Conservation (phyloP, 1,284 basidiomycete genomes). For the Rhodotorula glutinis region DNA sequence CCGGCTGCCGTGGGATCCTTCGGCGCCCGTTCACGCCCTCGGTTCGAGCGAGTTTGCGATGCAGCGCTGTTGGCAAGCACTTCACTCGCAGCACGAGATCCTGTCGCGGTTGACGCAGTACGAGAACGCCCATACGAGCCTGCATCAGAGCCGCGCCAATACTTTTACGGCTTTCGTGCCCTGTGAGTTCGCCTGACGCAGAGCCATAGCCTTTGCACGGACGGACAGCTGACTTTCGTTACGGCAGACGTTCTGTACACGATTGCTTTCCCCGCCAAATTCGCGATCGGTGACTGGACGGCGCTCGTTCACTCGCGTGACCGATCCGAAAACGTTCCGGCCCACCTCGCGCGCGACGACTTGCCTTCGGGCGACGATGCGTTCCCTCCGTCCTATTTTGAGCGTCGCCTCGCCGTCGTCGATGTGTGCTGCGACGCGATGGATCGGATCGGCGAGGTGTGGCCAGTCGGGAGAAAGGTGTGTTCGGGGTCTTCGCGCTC, state of each 20-base stretch:
- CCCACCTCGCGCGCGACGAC: conserved; percentile 10
- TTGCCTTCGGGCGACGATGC: conserved; percentile 35
- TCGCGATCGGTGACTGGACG: conserved; percentile 35
- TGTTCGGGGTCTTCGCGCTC: background rate
- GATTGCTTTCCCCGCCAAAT: conserved; percentile 35
- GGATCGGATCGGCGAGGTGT: conserved; percentile 31
- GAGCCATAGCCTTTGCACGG: too few species aligned
- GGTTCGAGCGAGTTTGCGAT: conserved; percentile 35
- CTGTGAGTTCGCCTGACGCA: conserved; percentile 27
- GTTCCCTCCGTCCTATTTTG: conserved; percentile 28
- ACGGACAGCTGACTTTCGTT: too few species aligned
- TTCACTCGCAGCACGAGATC: conserved; percentile 31
- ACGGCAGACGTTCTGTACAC: conserved; percentile 26
- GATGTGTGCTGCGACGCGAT: conserved; percentile 33
- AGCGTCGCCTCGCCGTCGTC: conserved; percentile 23
- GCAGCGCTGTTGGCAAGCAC: conserved; percentile 34
- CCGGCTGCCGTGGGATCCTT: conserved; percentile 29
- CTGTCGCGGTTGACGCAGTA: conserved; percentile 30
- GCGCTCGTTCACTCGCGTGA: conserved; percentile 22
- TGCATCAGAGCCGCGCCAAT: conserved; percentile 22
- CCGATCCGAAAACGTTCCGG: conserved; percentile 28
- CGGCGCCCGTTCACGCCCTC: conserved; percentile 15
- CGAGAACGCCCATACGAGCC: conserved; percentile 32
- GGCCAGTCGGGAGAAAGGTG: conserved; percentile 33
- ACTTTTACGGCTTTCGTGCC: conserved; percentile 34